Evolutionary conservation across 371 early-diverging fungal species (phyloP).

Genomic region (Phascolomyces articulosus): DNA sequence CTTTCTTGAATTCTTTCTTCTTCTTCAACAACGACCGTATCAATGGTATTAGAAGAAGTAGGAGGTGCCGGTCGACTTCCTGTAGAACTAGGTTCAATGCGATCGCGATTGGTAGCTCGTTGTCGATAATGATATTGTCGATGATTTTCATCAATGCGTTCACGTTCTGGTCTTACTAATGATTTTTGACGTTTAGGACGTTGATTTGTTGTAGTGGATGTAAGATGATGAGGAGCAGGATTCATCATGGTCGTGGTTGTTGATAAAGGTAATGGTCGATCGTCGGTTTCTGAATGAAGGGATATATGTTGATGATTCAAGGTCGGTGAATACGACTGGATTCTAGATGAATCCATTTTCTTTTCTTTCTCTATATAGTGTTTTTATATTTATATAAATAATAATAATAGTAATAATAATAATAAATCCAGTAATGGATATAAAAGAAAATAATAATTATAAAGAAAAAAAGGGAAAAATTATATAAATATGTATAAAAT

Average conservation of each 20-base stretch:
- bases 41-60: background rate
- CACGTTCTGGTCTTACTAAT: constrained; percentile 72
- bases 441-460: background rate
- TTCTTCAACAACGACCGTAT: background rate
- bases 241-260: background rate
- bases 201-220: too few relatives aligned
- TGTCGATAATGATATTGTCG: constrained; percentile 60
- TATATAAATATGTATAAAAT: background rate
- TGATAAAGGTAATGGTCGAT: background rate
- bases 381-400: too few relatives aligned
- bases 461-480: constrained; percentile 1
- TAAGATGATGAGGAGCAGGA: too few relatives aligned
- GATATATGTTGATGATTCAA: background rate
- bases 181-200: constrained; percentile 60
- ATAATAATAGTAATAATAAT: too few relatives aligned
- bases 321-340: constrained; percentile 5
- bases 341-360: constrained; percentile 9
- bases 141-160: constrained; percentile 56
- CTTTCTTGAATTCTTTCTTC: too few relatives aligned
- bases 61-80: constrained; percentile 31
- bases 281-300: constrained; percentile 1
- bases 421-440: too few relatives aligned
- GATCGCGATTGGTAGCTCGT: constrained; percentile 25
- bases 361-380: background rate
- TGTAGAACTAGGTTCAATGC: constrained; percentile 30